Percentiles rank a stretch among this genome's conserved stretches.
phyloP scores from a whole-genome alignment of 2,329 filamentous ascomycete genomes.

The Zymoseptoria crescenta region DNA sequence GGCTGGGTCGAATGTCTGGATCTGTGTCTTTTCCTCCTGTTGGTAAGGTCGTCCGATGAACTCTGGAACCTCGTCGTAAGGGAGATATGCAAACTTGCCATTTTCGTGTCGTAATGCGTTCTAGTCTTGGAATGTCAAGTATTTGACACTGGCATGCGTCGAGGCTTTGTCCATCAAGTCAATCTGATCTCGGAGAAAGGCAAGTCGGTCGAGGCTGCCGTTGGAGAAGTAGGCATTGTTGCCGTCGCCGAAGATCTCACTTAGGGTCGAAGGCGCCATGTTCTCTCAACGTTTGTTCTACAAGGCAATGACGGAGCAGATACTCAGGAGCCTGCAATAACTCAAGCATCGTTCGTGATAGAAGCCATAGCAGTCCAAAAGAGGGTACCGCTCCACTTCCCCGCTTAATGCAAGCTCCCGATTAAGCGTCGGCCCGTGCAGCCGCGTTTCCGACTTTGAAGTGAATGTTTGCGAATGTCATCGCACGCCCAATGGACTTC shows the following conservation, averaged over 20 bases:
- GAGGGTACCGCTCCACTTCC: background rate
- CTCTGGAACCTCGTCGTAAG: slow-evolving; percentile 11
- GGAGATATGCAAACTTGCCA: slow-evolving; percentile 10
- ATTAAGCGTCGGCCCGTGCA: background rate
- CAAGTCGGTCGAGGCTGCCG: slow-evolving; percentile 12
- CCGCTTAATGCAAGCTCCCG: background rate
- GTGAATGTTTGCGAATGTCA: background rate
- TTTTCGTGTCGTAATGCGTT: slow-evolving; percentile 11
- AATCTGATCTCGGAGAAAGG: slow-evolving; percentile 14
- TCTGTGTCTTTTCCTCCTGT: slow-evolving; percentile 14
- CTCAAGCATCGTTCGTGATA: background rate
- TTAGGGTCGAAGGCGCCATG: slow-evolving; percentile 13
- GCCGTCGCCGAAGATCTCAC: slow-evolving; percentile 13
- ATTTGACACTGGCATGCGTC: slow-evolving; percentile 13
- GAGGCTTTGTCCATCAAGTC: slow-evolving; percentile 16
- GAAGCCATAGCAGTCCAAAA: background rate
- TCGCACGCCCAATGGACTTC: slow-evolving; percentile 18
- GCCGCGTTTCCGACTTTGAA: background rate
- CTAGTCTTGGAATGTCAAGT: slow-evolving; percentile 15
- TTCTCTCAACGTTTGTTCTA: background rate
- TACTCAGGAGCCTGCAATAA: background rate
- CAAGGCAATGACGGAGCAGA: background rate
- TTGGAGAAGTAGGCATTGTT: slow-evolving; percentile 18
- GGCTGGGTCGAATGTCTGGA: slow-evolving; percentile 13
- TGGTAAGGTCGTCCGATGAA: slow-evolving; percentile 13